Evolutionary conservation across 1,284 basidiomycete genomes (phyloP), one percentile per base, ranked within the genome.

Genomic region (Anthracocystis panici-leucophaei): DNA sequence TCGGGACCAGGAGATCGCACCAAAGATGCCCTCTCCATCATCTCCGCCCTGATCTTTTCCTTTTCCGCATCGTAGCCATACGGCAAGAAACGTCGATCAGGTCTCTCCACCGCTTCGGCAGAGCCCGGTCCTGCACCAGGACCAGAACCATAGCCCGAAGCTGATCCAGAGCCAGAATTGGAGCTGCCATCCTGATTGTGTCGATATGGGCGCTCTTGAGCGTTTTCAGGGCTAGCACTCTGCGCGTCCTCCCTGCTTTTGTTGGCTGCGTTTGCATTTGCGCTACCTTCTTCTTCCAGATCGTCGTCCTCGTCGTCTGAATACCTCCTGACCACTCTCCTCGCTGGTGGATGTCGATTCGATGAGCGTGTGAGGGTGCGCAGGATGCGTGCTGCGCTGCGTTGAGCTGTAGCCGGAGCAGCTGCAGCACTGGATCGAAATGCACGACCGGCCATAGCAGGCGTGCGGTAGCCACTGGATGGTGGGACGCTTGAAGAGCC

Each of bases 221-320:
- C 63, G 18, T 57, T 49, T n/a, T 53, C 67, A 1, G 59, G 64
- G 44, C 65, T 66, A 44, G 53, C 52, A 52, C 57, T 65, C 6
- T 65, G 64, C 16, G 52, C 58, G 4, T 67, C 64, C 11, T 59
- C 63, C n/a, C 66, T 45, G 59, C 52, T 59, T 38, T 59, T 60
- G 41, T 56, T 55, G 21, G 42, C 58, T 18, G 44, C 27, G 14
- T 67, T 61, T 12, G 18, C 59, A 25, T 52, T 25, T 9, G 25
- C 60, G 4, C 31, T 53, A 12, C 40, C 57, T 29, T 70, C 63
- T 14, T 68, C 75, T 2, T 74, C 68, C n/a, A 73, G 40, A 14
- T 73, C 72, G n/a, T 71, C 68, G n/a, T 74, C 78, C 41, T 81
- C 81, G 52, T 81, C 79, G n/a, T 82, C 79, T 20, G 77, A 77